These are phyloP conservation scores for Tetrahymena malaccensis DNA, from an alignment of 73 alveolate genomes.

Conservation along the genomic window DNA sequence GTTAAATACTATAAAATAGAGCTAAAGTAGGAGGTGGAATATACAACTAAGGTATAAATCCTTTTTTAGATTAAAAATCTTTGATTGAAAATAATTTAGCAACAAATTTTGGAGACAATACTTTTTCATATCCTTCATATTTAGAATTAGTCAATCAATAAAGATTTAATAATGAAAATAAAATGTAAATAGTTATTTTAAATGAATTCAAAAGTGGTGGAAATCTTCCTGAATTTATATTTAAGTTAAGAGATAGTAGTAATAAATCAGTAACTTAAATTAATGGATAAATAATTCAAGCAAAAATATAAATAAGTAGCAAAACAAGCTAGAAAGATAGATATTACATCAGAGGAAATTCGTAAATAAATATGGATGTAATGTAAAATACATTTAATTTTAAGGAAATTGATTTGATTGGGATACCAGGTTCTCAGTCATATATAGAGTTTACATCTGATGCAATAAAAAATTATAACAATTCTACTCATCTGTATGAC, in stretches of 20 bases:
- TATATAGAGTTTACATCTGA: background rate
- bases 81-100: background rate
- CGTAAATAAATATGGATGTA: background rate
- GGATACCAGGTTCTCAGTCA: background rate
- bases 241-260: background rate
- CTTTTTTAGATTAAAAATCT: background rate
- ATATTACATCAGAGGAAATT: background rate
- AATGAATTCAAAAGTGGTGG: background rate
- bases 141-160: no score
- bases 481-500: background rate
- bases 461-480: background rate
- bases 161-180: no score
- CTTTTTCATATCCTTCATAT: background rate
- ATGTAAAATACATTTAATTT: no score
- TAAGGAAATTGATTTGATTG: background rate
- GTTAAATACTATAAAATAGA: background rate
- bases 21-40: background rate
- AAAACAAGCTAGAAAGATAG: background rate
- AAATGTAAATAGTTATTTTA: no score
- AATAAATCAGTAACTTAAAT: background rate
- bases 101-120: background rate
- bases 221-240: background rate
- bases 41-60: background rate
- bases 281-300: background rate
- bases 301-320: background rate